A percentile compares a stretch with the other conserved stretches of the same genome.
These are phyloP conservation scores for Xerocomus minutiporus DNA, from an alignment of 1,284 basidiomycete genomes.

Conservation along the genomic window DNA sequence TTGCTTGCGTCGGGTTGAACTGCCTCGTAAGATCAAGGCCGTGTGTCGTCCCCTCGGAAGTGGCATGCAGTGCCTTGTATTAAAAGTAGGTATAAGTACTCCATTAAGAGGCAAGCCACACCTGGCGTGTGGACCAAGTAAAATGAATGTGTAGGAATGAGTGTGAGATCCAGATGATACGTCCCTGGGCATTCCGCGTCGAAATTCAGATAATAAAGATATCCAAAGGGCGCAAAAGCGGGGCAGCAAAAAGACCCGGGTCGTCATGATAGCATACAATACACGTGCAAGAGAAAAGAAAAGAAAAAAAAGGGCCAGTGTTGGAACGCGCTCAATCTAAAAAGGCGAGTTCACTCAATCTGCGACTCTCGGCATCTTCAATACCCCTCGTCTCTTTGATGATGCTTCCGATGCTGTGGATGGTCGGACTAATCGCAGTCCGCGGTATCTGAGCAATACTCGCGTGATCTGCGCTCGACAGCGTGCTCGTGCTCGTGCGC, in stretches of 20 bases:
- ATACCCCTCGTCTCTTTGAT: conserved; percentile 48
- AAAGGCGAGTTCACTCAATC: conserved; percentile 68
- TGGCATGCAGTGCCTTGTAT: no score
- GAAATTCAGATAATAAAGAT: conserved; percentile 9
- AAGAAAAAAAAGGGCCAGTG: neutral
- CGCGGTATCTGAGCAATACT: conserved; percentile 23
- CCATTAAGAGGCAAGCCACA: neutral
- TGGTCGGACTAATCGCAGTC: conserved; percentile 49
- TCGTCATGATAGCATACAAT: conserved; percentile 6
- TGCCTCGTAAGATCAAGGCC: no score
- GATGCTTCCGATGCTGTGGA: conserved; percentile 56
- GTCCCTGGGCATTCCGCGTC: neutral
- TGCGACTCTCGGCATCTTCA: conserved; percentile 59
- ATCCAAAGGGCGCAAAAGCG: neutral
- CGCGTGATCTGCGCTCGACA: conserved; percentile 16
- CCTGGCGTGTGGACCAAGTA: neutral
- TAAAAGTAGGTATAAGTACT: no score
- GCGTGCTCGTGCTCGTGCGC: conserved; percentile 15
- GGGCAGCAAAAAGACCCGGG: neutral
- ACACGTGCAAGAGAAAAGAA: conserved; percentile 1
- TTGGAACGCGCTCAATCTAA: conserved; percentile 37
- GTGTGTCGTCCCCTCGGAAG: no score
- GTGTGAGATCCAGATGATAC: conserved; percentile 8
- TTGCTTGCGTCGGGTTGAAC: no score
- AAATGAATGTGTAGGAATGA: conserved; percentile 13